Conservation (phyloP, 495 filamentous ascomycete genomes). For the Clohesyomyces aquaticus region DNA sequence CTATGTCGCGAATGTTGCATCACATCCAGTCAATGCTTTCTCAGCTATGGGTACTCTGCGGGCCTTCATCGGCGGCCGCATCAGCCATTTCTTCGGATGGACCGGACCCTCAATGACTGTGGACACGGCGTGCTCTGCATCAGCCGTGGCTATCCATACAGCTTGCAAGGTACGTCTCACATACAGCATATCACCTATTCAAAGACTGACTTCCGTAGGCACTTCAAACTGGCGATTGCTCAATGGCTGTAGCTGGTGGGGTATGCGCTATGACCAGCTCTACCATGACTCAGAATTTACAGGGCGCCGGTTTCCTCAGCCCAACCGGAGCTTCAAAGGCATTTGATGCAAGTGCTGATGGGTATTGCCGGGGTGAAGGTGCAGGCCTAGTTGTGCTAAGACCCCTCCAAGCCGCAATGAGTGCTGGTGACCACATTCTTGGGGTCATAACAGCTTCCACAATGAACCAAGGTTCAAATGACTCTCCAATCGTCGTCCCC, state of each 20-base stretch:
- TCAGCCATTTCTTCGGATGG: conserved; percentile 29
- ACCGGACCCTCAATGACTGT: conserved; percentile 18
- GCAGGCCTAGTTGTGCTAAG: conserved; percentile 49
- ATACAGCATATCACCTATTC: too few relatives aligned
- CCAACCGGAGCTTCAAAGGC: conserved; percentile 37
- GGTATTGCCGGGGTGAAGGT: conserved; percentile 55
- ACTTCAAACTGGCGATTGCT: conserved; percentile 14
- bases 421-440: conserved; percentile 47
- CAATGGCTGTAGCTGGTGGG: conserved; percentile 25
- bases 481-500: conserved; percentile 40
- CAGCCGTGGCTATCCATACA: conserved; percentile 19
- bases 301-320: conserved; percentile 20
- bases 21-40: conserved; percentile 9
- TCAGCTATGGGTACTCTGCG: conserved; percentile 2
- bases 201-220: too few relatives aligned
- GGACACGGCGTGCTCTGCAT: conserved; percentile 30
- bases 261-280: conserved; percentile 17
- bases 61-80: conserved; percentile 11
- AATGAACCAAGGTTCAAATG: conserved; percentile 50
- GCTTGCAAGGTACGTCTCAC: conserved; percentile 17
- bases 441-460: conserved; percentile 51
- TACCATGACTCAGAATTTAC: conserved; percentile 2
- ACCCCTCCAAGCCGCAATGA: conserved; percentile 38
- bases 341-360: conserved; percentile 50
- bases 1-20: conserved; percentile 18